Evolutionary conservation across 192 early-diverging fungal species (phyloP).

Genomic region (Backusella circina): DNA sequence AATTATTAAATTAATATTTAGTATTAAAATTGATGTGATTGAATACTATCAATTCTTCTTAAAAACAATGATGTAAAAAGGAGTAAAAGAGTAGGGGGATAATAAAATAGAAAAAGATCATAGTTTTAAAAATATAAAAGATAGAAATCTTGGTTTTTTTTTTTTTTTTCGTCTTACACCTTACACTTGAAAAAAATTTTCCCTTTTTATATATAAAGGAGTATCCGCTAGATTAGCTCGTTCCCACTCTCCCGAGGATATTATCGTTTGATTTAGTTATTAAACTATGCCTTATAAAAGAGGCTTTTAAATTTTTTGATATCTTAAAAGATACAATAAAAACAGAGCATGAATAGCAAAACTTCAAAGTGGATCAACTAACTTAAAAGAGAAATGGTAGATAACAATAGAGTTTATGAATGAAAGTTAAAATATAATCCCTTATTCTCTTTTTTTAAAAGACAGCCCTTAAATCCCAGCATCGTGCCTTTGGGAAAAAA

Average conservation of each 20-base stretch:
- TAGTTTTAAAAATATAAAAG: background rate
- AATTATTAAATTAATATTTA: background rate
- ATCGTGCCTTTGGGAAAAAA: background rate
- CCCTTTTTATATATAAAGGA: background rate
- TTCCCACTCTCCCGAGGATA: background rate
- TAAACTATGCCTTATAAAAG: background rate
- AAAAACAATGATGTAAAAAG: background rate
- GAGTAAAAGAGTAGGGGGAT: background rate
- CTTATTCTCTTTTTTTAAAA: background rate
- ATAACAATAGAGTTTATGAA: background rate
- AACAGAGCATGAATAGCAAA: background rate
- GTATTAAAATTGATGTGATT: background rate
- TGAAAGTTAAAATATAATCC: background rate
- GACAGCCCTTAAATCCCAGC: background rate
- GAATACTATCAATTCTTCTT: background rate
- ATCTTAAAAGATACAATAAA: background rate
- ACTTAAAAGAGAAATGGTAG: background rate
- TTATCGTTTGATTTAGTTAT: background rate
- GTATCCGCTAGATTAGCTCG: background rate
- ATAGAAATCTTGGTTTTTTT: background rate
- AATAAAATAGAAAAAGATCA: background rate
- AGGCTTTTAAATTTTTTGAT: background rate
- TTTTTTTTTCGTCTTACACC: background rate
- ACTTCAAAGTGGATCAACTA: background rate
- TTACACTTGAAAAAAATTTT: background rate